phyloP scores from a whole-genome alignment of 331 rosid genomes.

The Arachis monticola region DNA sequence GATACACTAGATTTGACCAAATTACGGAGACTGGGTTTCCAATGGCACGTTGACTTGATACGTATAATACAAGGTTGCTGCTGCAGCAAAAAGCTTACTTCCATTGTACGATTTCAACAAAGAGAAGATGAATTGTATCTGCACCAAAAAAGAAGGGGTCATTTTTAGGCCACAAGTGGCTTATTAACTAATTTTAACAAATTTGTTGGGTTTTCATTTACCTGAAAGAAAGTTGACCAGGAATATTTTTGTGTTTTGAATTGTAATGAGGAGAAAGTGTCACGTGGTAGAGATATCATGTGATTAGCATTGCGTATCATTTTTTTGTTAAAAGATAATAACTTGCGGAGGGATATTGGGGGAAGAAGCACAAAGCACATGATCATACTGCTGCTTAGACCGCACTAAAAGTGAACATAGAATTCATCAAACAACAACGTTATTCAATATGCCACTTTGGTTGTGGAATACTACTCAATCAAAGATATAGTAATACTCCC shows the following conservation, averaged over 20 bases:
- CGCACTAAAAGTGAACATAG: conserved; percentile 5
- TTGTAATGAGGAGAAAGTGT: conserved; percentile 37
- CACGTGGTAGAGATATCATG: conserved; percentile 35
- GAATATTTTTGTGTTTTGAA: background rate
- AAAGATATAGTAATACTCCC: background rate
- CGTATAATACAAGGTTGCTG: background rate
- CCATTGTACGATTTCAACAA: background rate
- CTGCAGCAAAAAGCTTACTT: background rate
- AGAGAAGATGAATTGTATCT: background rate
- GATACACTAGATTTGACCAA: background rate
- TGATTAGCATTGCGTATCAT: conserved; percentile 28
- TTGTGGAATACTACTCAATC: background rate
- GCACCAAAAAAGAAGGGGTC: background rate
- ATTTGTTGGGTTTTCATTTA: background rate
- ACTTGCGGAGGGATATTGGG: conserved; percentile 52
- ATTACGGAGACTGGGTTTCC: background rate
- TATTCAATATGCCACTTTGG: conserved; percentile 13
- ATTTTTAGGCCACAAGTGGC: background rate
- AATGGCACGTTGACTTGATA: background rate
- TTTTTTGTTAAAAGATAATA: conserved; percentile 40
- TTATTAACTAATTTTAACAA: background rate
- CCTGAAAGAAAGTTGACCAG: background rate
- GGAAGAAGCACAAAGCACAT: conserved; percentile 44
- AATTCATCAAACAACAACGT: background rate
- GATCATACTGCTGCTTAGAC: conserved; percentile 43